Evolutionary conservation across 805 yeast species (phyloP), one percentile per base, ranked within the genome.

Genomic region (Saturnispora kantuleensis): DNA sequence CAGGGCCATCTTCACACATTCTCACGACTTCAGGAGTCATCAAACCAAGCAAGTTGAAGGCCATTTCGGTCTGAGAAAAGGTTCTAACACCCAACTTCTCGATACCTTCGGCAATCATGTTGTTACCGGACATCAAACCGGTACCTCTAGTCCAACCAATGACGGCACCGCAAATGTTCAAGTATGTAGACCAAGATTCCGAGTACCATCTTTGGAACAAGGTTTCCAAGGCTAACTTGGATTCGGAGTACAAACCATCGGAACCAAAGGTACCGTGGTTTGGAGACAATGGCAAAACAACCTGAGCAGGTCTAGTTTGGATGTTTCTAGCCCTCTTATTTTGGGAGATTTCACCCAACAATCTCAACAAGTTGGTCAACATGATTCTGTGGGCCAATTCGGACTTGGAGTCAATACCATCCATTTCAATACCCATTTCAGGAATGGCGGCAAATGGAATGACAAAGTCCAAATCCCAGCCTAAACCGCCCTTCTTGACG

Each of bases 81-180:
- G 99, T 93, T 70, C 97, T 84, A 40, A 93, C 97, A 59, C 98
- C 97, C 49, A 84, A 71, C 63, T 79, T 78, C 71, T 93, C 99
- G 60, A 93, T 85, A 55, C 97, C 97, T 70, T 89, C 96, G 50
- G 99, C 96, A 65, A 93, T 86, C 63, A 87, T 83, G 72, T 93
- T 93, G 76, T 93, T 93, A 56, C 82, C 97, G 60, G 88, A 76
- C 99, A 93, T 93, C 62, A 93, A 80, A 62, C 99, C 99, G 48
- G 99, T 93, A 68, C 99, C 99, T 76, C 99, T 86, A 52, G 99
- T 93, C 99, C 99, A 93, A 64, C 99, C 99, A 66, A 93, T 93
- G 54, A 93, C 77, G 38, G 98, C 97, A 74, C 99, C 99, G 68
- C 97, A 89, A 49, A 93, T 73, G 48, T 97, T 93, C 70, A 93